Evolutionary conservation across 352 stramenopile species (phyloP).

Genomic region (Phytopythium helicoides): DNA sequence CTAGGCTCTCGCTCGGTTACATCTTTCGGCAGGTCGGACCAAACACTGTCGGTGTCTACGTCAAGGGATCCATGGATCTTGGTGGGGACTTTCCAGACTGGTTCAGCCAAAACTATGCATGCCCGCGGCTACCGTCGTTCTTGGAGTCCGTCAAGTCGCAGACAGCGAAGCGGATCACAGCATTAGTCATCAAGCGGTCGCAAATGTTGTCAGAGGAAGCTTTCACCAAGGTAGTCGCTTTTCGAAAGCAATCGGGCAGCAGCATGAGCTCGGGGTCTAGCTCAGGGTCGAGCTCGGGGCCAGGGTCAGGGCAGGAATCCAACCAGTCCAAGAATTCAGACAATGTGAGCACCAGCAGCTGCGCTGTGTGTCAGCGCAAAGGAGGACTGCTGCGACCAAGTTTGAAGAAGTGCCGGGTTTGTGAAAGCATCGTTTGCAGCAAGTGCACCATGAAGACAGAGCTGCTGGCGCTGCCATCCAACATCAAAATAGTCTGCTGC

Average conservation of each 20-base stretch:
- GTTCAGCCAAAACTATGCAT: constrained; percentile 9
- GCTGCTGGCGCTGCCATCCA: constrained; percentile 19
- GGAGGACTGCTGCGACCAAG: constrained; percentile 10
- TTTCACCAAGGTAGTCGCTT: too few relatives aligned
- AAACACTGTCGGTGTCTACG: constrained; percentile 14
- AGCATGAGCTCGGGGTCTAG: too few relatives aligned
- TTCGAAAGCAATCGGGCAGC: too few relatives aligned
- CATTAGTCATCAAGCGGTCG: too few relatives aligned
- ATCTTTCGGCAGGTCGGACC: constrained; percentile 18
- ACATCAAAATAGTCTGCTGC: constrained; percentile 33
- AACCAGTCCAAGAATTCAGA: too few relatives aligned
- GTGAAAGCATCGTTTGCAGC: constrained; percentile 22
- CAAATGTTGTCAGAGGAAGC: too few relatives aligned
- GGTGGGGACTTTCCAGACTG: constrained; percentile 8
- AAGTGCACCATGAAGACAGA: constrained; percentile 42
- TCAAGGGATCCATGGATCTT: constrained; percentile 15
- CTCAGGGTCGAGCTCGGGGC: too few relatives aligned
- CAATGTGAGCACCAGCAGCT: too few relatives aligned
- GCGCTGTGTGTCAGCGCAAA: not conserved
- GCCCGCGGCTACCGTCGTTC: not conserved
- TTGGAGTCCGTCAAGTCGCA: not conserved
- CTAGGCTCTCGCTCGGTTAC: constrained; percentile 17
- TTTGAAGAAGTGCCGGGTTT: constrained; percentile 32
- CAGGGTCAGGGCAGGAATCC: too few relatives aligned
- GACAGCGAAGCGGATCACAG: too few relatives aligned